phyloP scores from a whole-genome alignment of 2,329 filamentous ascomycete species.

The Chaetothyriales sp. region DNA sequence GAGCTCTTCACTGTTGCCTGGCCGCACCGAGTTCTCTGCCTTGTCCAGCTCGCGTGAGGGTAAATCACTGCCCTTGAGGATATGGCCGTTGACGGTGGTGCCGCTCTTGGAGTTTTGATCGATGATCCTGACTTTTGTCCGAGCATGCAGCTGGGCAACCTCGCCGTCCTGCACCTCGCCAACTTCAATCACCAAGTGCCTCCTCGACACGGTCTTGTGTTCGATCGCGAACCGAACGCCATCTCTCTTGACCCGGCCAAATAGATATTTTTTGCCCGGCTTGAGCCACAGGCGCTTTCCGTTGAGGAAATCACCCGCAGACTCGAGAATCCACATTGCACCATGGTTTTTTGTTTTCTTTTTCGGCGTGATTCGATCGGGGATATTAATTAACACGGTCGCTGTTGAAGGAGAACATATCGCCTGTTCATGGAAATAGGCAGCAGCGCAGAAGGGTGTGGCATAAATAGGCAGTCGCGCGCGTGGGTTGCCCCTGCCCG shows the following conservation, averaged over 20 bases:
- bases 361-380: background rate
- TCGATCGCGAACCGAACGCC: slow-evolving; percentile 57
- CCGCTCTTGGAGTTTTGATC: slow-evolving; percentile 77
- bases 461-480: background rate
- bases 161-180: slow-evolving; percentile 49
- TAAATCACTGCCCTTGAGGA: slow-evolving; percentile 40
- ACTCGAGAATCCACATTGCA: slow-evolving; percentile 50
- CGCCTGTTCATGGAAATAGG: background rate
- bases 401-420: background rate
- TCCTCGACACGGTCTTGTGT: slow-evolving; percentile 71
- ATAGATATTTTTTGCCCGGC: slow-evolving; percentile 70
- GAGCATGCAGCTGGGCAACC: slow-evolving; percentile 47
- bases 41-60: slow-evolving; percentile 41
- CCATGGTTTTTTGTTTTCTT: slow-evolving; percentile 4
- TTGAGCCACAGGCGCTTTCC: slow-evolving; percentile 65
- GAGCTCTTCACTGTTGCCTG: slow-evolving; percentile 49
- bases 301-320: slow-evolving; percentile 33
- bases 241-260: slow-evolving; percentile 57
- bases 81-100: slow-evolving; percentile 58
- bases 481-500: too few species aligned
- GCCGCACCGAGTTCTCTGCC: slow-evolving; percentile 48
- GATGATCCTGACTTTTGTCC: slow-evolving; percentile 56
- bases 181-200: slow-evolving; percentile 69
- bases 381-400: too few species aligned
- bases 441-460: background rate